Evolutionary conservation across 148 eudicot species (phyloP).

Genomic region (Diospyros lotus): DNA sequence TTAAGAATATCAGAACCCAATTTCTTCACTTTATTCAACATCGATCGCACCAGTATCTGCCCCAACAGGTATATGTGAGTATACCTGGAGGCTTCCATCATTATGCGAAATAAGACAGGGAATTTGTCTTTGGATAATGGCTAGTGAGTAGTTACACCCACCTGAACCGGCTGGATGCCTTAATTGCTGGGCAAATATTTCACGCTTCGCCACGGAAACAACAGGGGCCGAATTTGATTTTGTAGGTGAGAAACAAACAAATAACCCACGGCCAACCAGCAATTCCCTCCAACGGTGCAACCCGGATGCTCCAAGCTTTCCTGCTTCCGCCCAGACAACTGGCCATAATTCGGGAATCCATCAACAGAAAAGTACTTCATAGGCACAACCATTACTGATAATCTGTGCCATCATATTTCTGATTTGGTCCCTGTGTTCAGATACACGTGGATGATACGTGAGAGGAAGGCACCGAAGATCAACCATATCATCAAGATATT

Average conservation of each 20-base stretch:
- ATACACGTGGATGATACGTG: slow-evolving; percentile 75
- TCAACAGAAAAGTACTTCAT: slow-evolving; percentile 76
- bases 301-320: slow-evolving; percentile 81
- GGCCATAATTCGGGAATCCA: slow-evolving; percentile 62
- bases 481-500: slow-evolving; percentile 67
- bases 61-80: slow-evolving; percentile 71
- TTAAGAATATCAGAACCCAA: slow-evolving; percentile 77
- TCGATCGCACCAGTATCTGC: slow-evolving; percentile 54
- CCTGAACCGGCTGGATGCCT: slow-evolving; percentile 81
- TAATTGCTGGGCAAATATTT: slow-evolving; percentile 70
- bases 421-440: slow-evolving; percentile 79
- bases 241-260: slow-evolving; percentile 81
- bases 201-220: slow-evolving; percentile 66
- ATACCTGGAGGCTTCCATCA: slow-evolving; percentile 99
- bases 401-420: slow-evolving; percentile 77
- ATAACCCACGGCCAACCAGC: slow-evolving; percentile 72
- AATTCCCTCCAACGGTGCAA: slow-evolving; percentile 93
- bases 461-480: slow-evolving; percentile 89
- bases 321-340: slow-evolving; percentile 66
- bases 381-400: slow-evolving; percentile 63
- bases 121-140: slow-evolving; percentile 90
- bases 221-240: slow-evolving; percentile 75
- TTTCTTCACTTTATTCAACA: slow-evolving; percentile 79
- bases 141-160: slow-evolving; percentile 56
- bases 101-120: slow-evolving; percentile 92